Evolutionary conservation across 805 yeast species (phyloP), one percentile per base, ranked within the genome.

Genomic region (Wickerhamiella siamensis): DNA sequence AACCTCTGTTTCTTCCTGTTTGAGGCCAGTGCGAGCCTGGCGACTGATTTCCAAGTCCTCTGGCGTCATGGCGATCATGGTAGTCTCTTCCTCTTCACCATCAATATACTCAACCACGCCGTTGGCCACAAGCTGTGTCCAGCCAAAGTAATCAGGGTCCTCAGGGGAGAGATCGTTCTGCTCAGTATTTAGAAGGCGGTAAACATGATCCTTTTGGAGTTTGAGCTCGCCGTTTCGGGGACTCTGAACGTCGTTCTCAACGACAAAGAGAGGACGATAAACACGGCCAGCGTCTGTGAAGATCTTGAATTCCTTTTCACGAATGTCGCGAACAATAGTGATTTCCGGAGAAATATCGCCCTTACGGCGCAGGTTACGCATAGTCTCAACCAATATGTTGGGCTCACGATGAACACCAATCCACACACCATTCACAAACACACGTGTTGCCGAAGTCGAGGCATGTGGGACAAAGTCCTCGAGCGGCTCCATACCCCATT

Each of bases 251-350:
- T 74, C 74, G 55, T 81, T 86, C 51, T 88, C 94, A 35, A 91
- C 98, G 54, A 91, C 74, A 57, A 91, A 91, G 58, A 91, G 68
- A 32, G 98, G 98, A 63, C 98, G 79, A 67, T 87, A 88, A 40
- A 91, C 96, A 64, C 98, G 79, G 51, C 98, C 98, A 15, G 97
- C 98, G 66, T 91, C 98, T 4, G 98, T 91, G 65, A 87, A 86
- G 41, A 91, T 84, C 61, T 84, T 82, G 65, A 91, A 82, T 62
- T 91, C 98, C 61, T 80, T 83, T 62, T 91, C 98, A 63, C 98
- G 76, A 56, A 91, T 87, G 65, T 91, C 96, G 64, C 97, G 79
- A 50, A 91, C 86, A 59, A 91, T 83, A 17, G 96, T 84, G 42
- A 93, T 96, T 66, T 91, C 98, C 12, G 97, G 83, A 27, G 91